Percentiles rank a stretch among this genome's conserved stretches.
Evolutionary conservation across 108 stramenopile genomes (phyloP).

Genomic region (Aurantiochytrium sp.): DNA sequence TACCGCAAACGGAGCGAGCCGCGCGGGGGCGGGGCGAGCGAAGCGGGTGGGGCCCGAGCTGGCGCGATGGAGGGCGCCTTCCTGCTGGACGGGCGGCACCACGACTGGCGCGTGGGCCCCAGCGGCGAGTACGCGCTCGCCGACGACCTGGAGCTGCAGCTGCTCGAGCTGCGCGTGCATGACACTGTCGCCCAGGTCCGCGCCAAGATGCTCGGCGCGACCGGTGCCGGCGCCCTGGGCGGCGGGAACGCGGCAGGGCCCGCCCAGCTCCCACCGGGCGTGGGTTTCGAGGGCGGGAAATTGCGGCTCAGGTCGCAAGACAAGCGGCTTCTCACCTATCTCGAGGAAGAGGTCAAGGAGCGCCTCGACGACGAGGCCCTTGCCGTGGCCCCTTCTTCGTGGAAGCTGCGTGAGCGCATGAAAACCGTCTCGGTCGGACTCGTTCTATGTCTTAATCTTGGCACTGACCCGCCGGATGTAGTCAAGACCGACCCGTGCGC

Average conservation of each 20-base stretch:
- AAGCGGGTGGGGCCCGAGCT: too few relatives aligned
- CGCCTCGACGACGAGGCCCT: slow-evolving; percentile 4
- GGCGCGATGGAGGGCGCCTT: slow-evolving; percentile 7
- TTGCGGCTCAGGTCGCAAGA: not conserved
- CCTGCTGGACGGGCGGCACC: not conserved
- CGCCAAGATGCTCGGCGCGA: not conserved
- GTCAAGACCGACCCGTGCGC: slow-evolving; percentile 79
- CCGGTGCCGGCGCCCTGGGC: not conserved
- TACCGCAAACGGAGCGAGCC: not conserved
- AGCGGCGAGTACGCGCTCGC: not conserved
- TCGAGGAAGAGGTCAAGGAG: not conserved
- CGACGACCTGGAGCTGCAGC: slow-evolving; percentile 13
- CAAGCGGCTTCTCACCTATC: not conserved
- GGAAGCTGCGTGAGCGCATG: slow-evolving; percentile 1
- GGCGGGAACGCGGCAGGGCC: not conserved
- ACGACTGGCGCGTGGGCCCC: slow-evolving; percentile 15
- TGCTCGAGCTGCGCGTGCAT: not conserved
- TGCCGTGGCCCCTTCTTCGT: not conserved
- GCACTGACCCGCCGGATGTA: slow-evolving; percentile 93
- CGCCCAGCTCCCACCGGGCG: not conserved
- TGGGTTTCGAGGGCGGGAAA: not conserved
- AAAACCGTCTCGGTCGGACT: slow-evolving; percentile 77
- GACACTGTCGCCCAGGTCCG: not conserved
- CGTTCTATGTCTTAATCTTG: slow-evolving; percentile 86
- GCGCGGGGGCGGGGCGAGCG: not conserved